A percentile compares a stretch with the other conserved stretches of the same genome.
Conservation (phyloP, 2,329 filamentous ascomycete genomes). For the Paraphoma chrysanthemicola region DNA sequence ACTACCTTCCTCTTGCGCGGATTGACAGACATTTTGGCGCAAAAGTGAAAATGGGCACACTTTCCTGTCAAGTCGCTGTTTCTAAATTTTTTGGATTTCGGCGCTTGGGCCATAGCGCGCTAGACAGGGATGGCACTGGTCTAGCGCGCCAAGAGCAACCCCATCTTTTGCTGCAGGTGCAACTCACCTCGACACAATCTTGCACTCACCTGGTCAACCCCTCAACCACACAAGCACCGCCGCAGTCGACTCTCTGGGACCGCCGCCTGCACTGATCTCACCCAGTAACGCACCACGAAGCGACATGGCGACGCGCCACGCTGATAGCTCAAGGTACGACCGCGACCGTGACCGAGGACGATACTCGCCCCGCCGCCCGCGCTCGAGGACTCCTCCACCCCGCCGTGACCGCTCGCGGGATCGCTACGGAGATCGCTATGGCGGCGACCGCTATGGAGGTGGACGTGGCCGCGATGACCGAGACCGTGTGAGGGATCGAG, state of each 20-base stretch:
- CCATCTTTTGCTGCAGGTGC: neutral
- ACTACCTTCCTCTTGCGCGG: constrained; percentile 58
- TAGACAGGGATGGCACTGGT: constrained; percentile 6
- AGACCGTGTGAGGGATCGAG: constrained; percentile 67
- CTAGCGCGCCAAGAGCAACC: constrained; percentile 4
- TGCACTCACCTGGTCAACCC: neutral
- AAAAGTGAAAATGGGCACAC: constrained; percentile 4
- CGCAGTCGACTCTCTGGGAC: neutral
- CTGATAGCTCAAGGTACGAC: constrained; percentile 72
- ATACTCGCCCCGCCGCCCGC: constrained; percentile 48
- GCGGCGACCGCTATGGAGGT: constrained; percentile 46
- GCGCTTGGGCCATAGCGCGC: constrained; percentile 17
- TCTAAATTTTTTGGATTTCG: constrained; percentile 36
- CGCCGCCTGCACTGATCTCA: constrained; percentile 11
- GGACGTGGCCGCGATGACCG: constrained; percentile 55
- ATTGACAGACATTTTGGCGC: constrained; percentile 50
- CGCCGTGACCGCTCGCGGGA: constrained; percentile 21
- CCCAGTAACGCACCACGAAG: constrained; percentile 33
- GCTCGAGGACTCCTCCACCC: constrained; percentile 66
- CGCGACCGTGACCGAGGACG: constrained; percentile 44
- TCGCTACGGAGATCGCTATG: constrained; percentile 58
- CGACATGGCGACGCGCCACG: constrained; percentile 64
- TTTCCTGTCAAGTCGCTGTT: neutral
- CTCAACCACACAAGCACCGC: neutral
- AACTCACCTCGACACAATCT: neutral